A percentile compares a stretch with the other conserved stretches of the same genome.
Conservation (phyloP, 208 protist genomes). For the Borovskyia barvae region DNA sequence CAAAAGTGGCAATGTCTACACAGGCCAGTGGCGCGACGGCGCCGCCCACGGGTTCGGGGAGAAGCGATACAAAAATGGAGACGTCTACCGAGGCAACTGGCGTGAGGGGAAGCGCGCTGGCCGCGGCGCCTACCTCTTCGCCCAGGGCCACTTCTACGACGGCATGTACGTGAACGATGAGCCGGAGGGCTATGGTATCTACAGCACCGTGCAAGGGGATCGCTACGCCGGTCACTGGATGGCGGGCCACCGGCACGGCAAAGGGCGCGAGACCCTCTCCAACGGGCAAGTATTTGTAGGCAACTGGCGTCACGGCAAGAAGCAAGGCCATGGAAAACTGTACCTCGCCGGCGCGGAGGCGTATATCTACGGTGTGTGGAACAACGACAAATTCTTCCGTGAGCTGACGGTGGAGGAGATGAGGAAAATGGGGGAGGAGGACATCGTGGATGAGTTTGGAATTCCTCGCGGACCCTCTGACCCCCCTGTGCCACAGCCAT, state of each 20-base stretch:
- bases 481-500: slow-evolving; percentile 6
- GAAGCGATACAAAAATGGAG: slow-evolving; percentile 71
- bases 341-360: slow-evolving; percentile 34
- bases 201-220: slow-evolving; percentile 56
- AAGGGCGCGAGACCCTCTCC: slow-evolving; percentile 56
- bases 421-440: slow-evolving; percentile 24
- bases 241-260: slow-evolving; percentile 54
- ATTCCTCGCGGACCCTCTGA: slow-evolving; percentile 16
- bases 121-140: slow-evolving; percentile 56
- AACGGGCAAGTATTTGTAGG: slow-evolving; percentile 66
- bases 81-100: slow-evolving; percentile 80
- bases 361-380: slow-evolving; percentile 67
- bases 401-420: slow-evolving; percentile 56
- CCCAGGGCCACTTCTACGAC: slow-evolving; percentile 66
- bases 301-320: slow-evolving; percentile 58
- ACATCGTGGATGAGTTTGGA: slow-evolving; percentile 34
- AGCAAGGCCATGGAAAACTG: slow-evolving; percentile 66
- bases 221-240: slow-evolving; percentile 64
- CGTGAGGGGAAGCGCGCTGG: slow-evolving; percentile 51
- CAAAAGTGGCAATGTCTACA: slow-evolving; percentile 78
- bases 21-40: slow-evolving; percentile 66
- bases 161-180: slow-evolving; percentile 67
- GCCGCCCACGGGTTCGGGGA: slow-evolving; percentile 64
- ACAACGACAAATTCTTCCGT: slow-evolving; percentile 62
- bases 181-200: slow-evolving; percentile 64